These are phyloP conservation scores for Neurospora sublineolata DNA, from an alignment of 495 filamentous ascomycete genomes.

Conservation along the genomic window DNA sequence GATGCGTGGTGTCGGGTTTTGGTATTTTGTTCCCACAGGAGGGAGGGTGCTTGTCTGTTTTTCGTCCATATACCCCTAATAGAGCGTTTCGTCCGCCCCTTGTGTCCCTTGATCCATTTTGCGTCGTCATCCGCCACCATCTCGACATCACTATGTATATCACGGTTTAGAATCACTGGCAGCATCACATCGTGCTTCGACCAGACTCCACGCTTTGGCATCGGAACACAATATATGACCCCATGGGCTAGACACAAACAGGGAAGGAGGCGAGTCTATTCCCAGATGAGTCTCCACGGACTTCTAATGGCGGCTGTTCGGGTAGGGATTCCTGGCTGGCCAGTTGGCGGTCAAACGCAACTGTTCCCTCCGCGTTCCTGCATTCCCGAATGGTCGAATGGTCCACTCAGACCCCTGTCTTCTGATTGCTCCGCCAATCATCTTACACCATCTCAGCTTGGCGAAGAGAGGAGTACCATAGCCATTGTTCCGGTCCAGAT, in stretches of 20 bases:
- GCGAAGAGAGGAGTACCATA: neutral
- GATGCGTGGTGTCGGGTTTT: neutral
- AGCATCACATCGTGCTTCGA: neutral
- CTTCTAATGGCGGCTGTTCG: slow-evolving; percentile 15
- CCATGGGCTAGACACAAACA: neutral
- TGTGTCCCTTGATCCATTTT: neutral
- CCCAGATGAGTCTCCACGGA: neutral
- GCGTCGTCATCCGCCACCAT: neutral
- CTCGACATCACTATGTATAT: neutral
- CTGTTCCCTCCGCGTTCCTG: slow-evolving; percentile 22
- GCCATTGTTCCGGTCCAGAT: slow-evolving; percentile 7
- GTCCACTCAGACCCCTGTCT: slow-evolving; percentile 2
- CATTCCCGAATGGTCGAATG: slow-evolving; percentile 7
- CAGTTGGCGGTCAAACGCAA: slow-evolving; percentile 6
- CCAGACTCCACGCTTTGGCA: neutral
- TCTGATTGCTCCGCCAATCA: slow-evolving; percentile 20
- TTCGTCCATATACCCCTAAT: neutral
- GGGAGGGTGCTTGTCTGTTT: neutral
- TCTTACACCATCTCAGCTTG: slow-evolving; percentile 5
- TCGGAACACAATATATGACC: neutral
- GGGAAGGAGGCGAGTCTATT: neutral
- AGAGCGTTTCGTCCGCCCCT: neutral
- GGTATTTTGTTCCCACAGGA: neutral
- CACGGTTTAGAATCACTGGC: neutral
- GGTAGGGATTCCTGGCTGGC: slow-evolving; percentile 8